phyloP scores from a whole-genome alignment of 495 filamentous ascomycete species.

The Cercophora samala region DNA sequence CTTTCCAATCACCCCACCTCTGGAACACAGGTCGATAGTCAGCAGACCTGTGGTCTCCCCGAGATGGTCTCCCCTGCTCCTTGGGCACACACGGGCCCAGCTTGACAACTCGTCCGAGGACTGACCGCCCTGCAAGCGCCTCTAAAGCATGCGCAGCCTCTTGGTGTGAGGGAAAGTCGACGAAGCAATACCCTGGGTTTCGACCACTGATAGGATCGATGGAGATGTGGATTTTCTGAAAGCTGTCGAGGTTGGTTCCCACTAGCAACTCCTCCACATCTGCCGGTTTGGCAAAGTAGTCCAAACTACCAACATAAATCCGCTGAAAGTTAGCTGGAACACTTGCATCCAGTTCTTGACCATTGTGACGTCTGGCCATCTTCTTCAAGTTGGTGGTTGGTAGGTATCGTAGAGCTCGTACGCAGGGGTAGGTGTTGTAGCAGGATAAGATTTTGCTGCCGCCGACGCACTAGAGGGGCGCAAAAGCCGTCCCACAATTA shows the following conservation, averaged over 20 bases:
- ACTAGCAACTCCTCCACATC: conserved; percentile 59
- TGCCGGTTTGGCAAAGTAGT: conserved; percentile 58
- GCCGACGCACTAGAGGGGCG: too few species aligned
- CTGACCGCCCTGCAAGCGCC: conserved; percentile 49
- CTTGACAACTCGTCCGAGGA: conserved; percentile 57
- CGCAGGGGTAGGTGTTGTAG: too few species aligned
- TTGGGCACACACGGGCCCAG: conserved; percentile 58
- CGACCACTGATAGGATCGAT: conserved; percentile 64
- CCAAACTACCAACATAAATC: conserved; percentile 67
- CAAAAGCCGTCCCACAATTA: too few species aligned
- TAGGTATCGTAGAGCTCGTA: too few species aligned
- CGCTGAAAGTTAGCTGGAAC: conserved; percentile 21
- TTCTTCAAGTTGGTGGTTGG: too few species aligned
- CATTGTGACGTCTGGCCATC: too few species aligned
- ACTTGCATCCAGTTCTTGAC: neutral
- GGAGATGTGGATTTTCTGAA: conserved; percentile 60
- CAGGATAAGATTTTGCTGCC: too few species aligned
- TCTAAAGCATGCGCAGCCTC: conserved; percentile 56
- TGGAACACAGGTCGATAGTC: conserved; percentile 28
- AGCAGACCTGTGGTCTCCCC: conserved; percentile 4
- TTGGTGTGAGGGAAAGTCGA: conserved; percentile 57
- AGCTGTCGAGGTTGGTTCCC: conserved; percentile 38
- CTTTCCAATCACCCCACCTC: conserved; percentile 43
- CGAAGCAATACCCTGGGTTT: conserved; percentile 71
- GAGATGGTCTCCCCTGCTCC: conserved; percentile 7